Percentiles rank a stretch among this genome's conserved stretches.
Conservation (phyloP, 2,329 filamentous ascomycete genomes). For the Microsporum audouinii region DNA sequence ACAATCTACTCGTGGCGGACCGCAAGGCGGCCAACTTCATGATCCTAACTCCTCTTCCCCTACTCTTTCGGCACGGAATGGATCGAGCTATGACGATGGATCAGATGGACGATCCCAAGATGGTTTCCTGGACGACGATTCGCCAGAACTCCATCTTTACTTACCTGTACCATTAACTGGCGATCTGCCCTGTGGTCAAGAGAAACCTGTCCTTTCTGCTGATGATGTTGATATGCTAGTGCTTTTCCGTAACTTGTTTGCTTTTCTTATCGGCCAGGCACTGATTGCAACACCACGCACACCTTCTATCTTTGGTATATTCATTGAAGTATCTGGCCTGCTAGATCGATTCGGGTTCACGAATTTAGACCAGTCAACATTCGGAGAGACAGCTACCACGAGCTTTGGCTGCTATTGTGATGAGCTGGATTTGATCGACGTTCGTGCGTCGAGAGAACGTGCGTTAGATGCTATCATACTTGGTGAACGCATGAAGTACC, state of each 20-base stretch:
- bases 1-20: slow-evolving; percentile 19
- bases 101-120: slow-evolving; percentile 40
- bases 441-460: slow-evolving; percentile 72
- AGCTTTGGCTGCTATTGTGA: slow-evolving; percentile 54
- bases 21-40: slow-evolving; percentile 13
- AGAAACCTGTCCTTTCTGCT: slow-evolving; percentile 24
- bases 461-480: slow-evolving; percentile 82
- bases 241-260: slow-evolving; percentile 52
- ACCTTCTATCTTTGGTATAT: slow-evolving; percentile 47
- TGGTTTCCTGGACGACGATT: slow-evolving; percentile 37
- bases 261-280: slow-evolving; percentile 51
- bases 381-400: slow-evolving; percentile 47
- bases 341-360: slow-evolving; percentile 49
- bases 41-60: slow-evolving; percentile 17
- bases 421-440: slow-evolving; percentile 64
- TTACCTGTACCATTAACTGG: slow-evolving; percentile 47
- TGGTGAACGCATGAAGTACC: slow-evolving; percentile 73
- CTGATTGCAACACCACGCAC: slow-evolving; percentile 47
- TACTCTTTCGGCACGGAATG: slow-evolving; percentile 18
- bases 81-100: slow-evolving; percentile 31
- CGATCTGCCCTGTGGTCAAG: slow-evolving; percentile 30
- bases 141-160: slow-evolving; percentile 45
- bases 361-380: slow-evolving; percentile 53
- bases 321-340: slow-evolving; percentile 49
- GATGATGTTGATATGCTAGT: slow-evolving; percentile 48